Conservation (phyloP, 1,284 basidiomycete genomes). For the Vanrija sp. region DNA sequence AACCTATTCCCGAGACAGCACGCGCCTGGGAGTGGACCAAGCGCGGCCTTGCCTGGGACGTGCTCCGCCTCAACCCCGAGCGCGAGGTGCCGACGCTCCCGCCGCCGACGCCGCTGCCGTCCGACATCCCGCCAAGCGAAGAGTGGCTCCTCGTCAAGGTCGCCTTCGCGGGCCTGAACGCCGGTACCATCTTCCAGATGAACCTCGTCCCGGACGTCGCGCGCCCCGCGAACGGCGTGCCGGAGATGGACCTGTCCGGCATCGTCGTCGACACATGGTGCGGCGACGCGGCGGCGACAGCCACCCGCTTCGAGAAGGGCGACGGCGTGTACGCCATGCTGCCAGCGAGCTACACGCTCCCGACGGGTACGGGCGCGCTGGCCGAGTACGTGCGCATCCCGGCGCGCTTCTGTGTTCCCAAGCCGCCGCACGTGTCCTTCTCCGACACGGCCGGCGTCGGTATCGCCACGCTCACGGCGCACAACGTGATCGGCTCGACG, state of each 20-base stretch:
- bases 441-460: background rate
- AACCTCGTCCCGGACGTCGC: background rate
- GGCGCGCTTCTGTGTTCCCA: background rate
- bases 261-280: slow-evolving; percentile 12
- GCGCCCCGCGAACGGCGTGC: background rate
- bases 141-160: slow-evolving; percentile 12
- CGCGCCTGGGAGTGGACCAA: background rate
- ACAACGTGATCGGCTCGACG: background rate
- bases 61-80: background rate
- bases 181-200: slow-evolving; percentile 9
- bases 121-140: background rate
- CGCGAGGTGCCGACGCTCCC: slow-evolving; percentile 1
- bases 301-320: slow-evolving; percentile 1
- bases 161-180: slow-evolving; percentile 8
- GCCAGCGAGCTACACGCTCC: background rate
- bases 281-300: background rate
- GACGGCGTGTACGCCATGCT: slow-evolving; percentile 10
- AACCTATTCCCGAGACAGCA: too few species aligned
- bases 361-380: slow-evolving; percentile 11
- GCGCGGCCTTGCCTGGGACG: slow-evolving; percentile 10
- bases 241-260: slow-evolving; percentile 14
- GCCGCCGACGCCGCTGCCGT: slow-evolving; percentile 4
- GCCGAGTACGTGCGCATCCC: slow-evolving; percentile 3
- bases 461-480: slow-evolving; percentile 8
- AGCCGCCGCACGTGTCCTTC: background rate